A percentile compares a stretch with the other conserved stretches of the same genome.
Evolutionary conservation across 2,329 filamentous ascomycete genomes (phyloP).

Genomic region (Dichotomopilus funicola): DNA sequence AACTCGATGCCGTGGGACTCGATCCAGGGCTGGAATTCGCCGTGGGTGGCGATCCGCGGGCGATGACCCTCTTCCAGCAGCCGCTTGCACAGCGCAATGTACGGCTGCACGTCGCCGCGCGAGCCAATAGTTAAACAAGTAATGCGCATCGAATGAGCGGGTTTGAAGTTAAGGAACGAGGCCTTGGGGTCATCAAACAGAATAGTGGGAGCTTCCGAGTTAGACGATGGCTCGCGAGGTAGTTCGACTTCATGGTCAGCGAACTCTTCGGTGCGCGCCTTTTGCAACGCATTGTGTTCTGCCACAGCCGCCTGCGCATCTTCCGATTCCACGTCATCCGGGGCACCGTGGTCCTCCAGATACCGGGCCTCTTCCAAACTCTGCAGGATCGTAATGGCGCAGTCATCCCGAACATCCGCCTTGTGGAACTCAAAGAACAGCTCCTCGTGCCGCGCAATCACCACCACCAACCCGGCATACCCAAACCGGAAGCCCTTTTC

Average conservation of each 20-base stretch:
- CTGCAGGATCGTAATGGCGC: constrained; percentile 71
- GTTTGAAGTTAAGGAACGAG: constrained; percentile 88
- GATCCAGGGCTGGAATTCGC: constrained; percentile 84
- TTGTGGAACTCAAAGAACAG: constrained; percentile 90
- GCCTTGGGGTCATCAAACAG: constrained; percentile 84
- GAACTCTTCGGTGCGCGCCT: constrained; percentile 56
- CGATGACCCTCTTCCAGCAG: constrained; percentile 81
- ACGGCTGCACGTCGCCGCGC: constrained; percentile 92
- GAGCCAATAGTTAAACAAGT: constrained; percentile 96
- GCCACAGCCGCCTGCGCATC: constrained; percentile 68
- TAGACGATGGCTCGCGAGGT: constrained; percentile 39
- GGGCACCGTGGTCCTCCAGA: constrained; percentile 60
- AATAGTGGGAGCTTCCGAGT: constrained; percentile 62
- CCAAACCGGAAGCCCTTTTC: constrained; percentile 92
- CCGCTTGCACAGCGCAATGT: constrained; percentile 92
- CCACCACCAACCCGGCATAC: constrained; percentile 84
- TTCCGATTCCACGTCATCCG: constrained; percentile 62
- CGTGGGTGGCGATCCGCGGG: constrained; percentile 82
- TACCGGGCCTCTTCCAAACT: constrained; percentile 67
- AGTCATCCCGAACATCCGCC: constrained; percentile 77
- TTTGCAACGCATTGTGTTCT: constrained; percentile 73
- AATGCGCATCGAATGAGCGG: constrained; percentile 67
- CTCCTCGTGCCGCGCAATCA: constrained; percentile 90
- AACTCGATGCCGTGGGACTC: constrained; percentile 93
- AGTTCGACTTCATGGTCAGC: constrained; percentile 45